phyloP scores from a whole-genome alignment of 345 rosid species.

The Salix brachista region DNA sequence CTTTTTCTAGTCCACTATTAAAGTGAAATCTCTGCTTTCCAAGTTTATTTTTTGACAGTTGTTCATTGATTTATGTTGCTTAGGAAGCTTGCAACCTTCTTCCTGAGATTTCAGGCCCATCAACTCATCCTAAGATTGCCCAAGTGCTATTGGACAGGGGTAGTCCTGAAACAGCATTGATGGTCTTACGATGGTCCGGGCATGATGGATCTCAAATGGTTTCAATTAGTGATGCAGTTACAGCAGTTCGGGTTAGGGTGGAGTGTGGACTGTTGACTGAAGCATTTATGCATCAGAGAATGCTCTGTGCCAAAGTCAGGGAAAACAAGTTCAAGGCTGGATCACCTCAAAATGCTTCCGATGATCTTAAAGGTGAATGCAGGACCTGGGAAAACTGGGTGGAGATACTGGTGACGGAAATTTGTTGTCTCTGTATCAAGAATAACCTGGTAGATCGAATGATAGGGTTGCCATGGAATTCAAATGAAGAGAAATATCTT shows the following conservation, averaged over 20 bases:
- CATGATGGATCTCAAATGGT: conserved; percentile 64
- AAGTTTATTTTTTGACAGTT: conserved; percentile 13
- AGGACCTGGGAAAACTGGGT: conserved; percentile 72
- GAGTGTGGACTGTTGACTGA: conserved; percentile 92
- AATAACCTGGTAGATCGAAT: conserved; percentile 81
- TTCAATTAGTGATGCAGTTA: conserved; percentile 77
- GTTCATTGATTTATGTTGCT: conserved; percentile 24
- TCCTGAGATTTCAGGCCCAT: conserved; percentile 80
- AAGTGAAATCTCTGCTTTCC: background rate
- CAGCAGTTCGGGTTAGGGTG: conserved; percentile 78
- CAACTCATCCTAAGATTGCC: conserved; percentile 84
- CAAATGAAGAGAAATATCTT: conserved; percentile 79
- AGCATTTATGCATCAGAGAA: conserved; percentile 84
- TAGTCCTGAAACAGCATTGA: conserved; percentile 71
- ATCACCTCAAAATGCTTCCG: conserved; percentile 26
- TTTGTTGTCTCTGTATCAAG: conserved; percentile 82
- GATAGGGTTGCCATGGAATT: conserved; percentile 90
- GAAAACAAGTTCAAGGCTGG: conserved; percentile 52
- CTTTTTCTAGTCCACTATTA: background rate
- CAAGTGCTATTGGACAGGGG: conserved; percentile 88
- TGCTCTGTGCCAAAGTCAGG: conserved; percentile 62
- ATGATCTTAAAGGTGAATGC: conserved; percentile 35
- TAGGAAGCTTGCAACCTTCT: conserved; percentile 86
- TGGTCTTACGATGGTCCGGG: conserved; percentile 92
- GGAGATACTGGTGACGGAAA: conserved; percentile 77